Base-by-base conservation (phyloP, 805 yeast genomes). In the Candida anglica region DNA sequence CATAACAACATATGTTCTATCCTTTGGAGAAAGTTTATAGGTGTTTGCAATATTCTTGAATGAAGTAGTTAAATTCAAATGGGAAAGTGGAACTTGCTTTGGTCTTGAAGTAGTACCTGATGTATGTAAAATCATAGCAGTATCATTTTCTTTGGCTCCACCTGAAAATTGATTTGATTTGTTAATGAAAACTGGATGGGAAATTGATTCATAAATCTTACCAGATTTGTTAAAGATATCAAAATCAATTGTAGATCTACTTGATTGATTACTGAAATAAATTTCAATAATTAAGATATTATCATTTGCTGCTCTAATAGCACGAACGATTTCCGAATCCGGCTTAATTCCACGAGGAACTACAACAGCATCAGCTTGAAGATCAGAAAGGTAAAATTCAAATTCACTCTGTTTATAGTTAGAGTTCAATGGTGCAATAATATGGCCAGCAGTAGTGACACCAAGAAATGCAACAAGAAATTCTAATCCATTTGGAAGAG, bases 71-170 rank as follows among this genome's bases (percentile, higher is more conserved):
- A 81, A 69, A 57, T 81, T 81, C 19, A 63, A 53, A 51, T 81
- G 88, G 23, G 84, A 68, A 49, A 81, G 56, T 5, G 88, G 87
- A 2, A 81, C 88, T 6, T 84, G 81, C 53, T 81, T 81, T 32
- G 88, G 88, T 33, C 79, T 69, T 2, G 87, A 86, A 2, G 88
- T 81, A 6, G 88, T 81, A 19, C 89, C 89, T 30, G 82, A 74
- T 6, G 89, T 81, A 56, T 81, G 87, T 30, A 81, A 58, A 17
- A 81, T 76, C 53, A 81, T 57, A 3, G 86, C 86, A 23, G 76
- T 67, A 38, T 79, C 81, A 29, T 67, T 57, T 2, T 77, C 70
- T 11, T 52, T 41, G 2, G 78, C 66, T 32, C 43, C 54, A 2
- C 75, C 74, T 15, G 74, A 70, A 38, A 70, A 57, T 14, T 32